Evolutionary conservation across 2,329 filamentous ascomycete genomes (phyloP).

Genomic region (Curvularia verruculosa): DNA sequence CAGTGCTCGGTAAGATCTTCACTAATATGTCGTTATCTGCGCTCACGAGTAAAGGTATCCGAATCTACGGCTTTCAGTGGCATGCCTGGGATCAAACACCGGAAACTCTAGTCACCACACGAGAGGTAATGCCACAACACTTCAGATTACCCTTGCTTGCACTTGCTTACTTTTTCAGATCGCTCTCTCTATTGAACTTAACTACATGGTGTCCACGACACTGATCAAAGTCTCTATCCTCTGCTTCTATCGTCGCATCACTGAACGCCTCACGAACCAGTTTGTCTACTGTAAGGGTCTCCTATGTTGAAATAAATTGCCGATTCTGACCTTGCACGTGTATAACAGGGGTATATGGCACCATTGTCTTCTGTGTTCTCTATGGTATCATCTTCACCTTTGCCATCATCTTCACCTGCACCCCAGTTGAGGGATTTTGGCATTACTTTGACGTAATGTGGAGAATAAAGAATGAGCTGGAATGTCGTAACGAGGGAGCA

Average conservation of each 20-base stretch:
- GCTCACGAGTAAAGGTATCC: slow-evolving; percentile 32
- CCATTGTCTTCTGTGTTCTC: slow-evolving; percentile 48
- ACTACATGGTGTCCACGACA: slow-evolving; percentile 38
- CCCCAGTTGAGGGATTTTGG: slow-evolving; percentile 51
- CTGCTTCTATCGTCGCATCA: slow-evolving; percentile 53
- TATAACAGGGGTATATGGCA: slow-evolving; percentile 36
- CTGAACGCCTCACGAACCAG: slow-evolving; percentile 41
- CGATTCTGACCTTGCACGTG: not conserved
- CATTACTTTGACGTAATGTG: slow-evolving; percentile 45
- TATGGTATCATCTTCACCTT: slow-evolving; percentile 50
- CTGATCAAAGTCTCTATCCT: slow-evolving; percentile 45
- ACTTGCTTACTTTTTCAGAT: slow-evolving; percentile 27
- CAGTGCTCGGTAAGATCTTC: slow-evolving; percentile 32
- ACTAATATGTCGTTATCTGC: no score
- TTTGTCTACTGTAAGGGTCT: slow-evolving; percentile 42
- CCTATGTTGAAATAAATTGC: not conserved
- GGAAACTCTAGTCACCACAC: slow-evolving; percentile 24
- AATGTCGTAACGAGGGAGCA: slow-evolving; percentile 49
- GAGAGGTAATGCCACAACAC: slow-evolving; percentile 27
- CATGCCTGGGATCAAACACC: slow-evolving; percentile 44
- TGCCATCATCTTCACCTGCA: slow-evolving; percentile 47
- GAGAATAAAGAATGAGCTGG: slow-evolving; percentile 37
- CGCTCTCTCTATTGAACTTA: slow-evolving; percentile 39
- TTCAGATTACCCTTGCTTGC: not conserved
- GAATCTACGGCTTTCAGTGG: slow-evolving; percentile 41